A percentile compares a stretch with the other conserved stretches of the same genome.
Conservation (phyloP, 2,329 filamentous ascomycete genomes). For the Epichloe brachyelytri region DNA sequence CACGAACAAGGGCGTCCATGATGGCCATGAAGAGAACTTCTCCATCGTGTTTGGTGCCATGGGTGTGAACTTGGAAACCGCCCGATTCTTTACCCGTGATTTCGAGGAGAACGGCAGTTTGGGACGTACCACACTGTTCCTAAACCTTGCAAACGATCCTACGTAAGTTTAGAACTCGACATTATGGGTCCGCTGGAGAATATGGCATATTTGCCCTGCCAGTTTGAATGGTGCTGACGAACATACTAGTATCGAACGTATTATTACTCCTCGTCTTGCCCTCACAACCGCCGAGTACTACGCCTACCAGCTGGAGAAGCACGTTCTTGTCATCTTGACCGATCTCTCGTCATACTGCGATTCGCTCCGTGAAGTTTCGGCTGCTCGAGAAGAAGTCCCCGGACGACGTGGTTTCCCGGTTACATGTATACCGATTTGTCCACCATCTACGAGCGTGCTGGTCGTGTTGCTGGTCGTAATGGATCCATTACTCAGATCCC, state of each 20-base stretch:
- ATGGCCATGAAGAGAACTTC: conserved; percentile 98
- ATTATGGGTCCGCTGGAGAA: no score
- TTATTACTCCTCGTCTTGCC: conserved; percentile 96
- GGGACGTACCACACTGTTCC: conserved; percentile 93
- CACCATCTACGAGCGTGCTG: conserved; percentile 97
- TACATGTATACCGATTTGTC: conserved; percentile 99
- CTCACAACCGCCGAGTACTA: conserved; percentile 99
- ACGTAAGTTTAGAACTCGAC: conserved; percentile 50
- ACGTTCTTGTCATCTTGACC: conserved; percentile 96
- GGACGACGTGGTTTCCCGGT: conserved; percentile 98
- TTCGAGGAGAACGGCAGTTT: conserved; percentile 99
- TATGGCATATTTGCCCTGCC: no score
- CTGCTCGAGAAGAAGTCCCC: conserved; percentile 94
- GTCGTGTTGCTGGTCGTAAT: conserved; percentile 91
- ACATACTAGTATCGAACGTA: conserved; percentile 79
- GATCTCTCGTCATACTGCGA: conserved; percentile 98
- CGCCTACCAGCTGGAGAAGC: conserved; percentile 98
- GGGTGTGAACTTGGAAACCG: conserved; percentile 99
- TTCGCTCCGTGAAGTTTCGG: conserved; percentile 95
- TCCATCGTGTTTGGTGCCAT: conserved; percentile 98
- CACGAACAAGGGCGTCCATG: conserved; percentile 88
- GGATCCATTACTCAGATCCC: conserved; percentile 99
- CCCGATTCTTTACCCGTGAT: conserved; percentile 94
- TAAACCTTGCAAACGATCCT: conserved; percentile 97
- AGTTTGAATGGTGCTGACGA: background rate